Conservation (phyloP, 257 asterid species). For the Verbena officinalis region DNA sequence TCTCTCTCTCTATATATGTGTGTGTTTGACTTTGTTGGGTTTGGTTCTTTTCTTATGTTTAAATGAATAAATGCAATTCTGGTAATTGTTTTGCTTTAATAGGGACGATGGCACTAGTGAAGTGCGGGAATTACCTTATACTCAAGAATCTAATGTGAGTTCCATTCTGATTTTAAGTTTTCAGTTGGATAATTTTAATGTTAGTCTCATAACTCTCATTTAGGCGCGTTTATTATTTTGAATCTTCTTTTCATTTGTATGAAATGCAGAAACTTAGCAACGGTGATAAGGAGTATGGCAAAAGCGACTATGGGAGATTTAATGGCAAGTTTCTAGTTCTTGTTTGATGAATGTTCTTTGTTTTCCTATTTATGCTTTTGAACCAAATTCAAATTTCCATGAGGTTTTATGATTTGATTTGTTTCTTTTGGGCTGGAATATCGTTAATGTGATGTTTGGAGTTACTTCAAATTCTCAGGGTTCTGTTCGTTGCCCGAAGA, state of each 20-base stretch:
- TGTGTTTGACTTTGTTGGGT: not conserved
- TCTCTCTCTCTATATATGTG: not conserved
- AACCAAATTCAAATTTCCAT: not conserved
- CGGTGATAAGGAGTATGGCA: constrained; percentile 28
- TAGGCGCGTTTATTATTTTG: not conserved
- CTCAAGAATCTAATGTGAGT: constrained; percentile 48
- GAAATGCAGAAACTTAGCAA: constrained; percentile 45
- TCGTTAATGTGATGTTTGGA: constrained; percentile 26
- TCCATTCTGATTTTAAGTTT: constrained; percentile 14
- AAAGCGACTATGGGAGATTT: constrained; percentile 2
- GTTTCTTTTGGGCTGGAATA: constrained; percentile 17
- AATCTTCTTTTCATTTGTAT: constrained; percentile 25
- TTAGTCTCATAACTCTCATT: constrained; percentile 11
- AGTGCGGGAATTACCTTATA: constrained; percentile 32
- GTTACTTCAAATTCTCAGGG: constrained; percentile 37
- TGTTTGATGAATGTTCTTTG: not conserved
- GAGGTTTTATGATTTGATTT: constrained; percentile 14
- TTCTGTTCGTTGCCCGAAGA: constrained; percentile 48
- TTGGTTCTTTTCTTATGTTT: constrained; percentile 3
- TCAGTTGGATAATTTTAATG: not conserved
- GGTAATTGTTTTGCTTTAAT: constrained; percentile 29
- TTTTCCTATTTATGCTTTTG: not conserved
- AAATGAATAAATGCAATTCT: not conserved
- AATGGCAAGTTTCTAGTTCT: constrained; percentile 39
- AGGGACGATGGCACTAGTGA: constrained; percentile 58